Base-by-base conservation (phyloP, 1,284 basidiomycete genomes). In the Sanguinoderma infundibulare region DNA sequence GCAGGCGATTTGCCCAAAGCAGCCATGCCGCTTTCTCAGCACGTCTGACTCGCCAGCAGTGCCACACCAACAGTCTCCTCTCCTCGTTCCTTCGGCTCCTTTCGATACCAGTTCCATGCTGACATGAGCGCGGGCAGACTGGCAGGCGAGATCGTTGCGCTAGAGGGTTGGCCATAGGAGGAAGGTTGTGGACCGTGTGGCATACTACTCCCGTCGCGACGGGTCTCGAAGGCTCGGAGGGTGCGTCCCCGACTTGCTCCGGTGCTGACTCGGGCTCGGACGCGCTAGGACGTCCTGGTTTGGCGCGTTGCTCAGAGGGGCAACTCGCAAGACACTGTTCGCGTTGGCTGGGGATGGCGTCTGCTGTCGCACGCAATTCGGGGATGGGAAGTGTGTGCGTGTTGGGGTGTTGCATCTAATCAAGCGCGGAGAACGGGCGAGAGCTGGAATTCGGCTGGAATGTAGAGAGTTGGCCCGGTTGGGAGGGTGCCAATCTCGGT, bases 201-300 rank as follows among this genome's bases (percentile, higher is more conserved):
- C n/a, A n/a, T n/a, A n/a, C n/a, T 35, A 35, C 7, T 35, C 34
- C 28, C 3, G 59, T 49, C 59, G 58, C 54, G 61, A 61, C 26
- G 39, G 24, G 64, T 59, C 64, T 66, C 58, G 64, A 62, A 60
- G 42, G 49, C 55, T 61, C 56, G 30, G 55, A 59, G 39, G 56
- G 50, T 53, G 52, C 36, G 53, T 35, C 12, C 20, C 64, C 61
- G 61, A 63, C 30, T 50, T 38, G 26, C 42, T 42, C 65, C 65
- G 65, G 49, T 49, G 61, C 51, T 58, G 65, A 61, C 65, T 51
- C 15, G 46, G 28, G 30, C 17, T 6, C 17, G 15, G 15, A 30
- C 46, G 38, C 17, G 17, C 38, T 17, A 39, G 5, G 38, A n/a
- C 38, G 53, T 47, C 28, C n/a, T 50, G 32, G 32, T 50, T 12